Evolutionary conservation across 345 rosid genomes (phyloP).

Genomic region (Heritiera fomes): DNA sequence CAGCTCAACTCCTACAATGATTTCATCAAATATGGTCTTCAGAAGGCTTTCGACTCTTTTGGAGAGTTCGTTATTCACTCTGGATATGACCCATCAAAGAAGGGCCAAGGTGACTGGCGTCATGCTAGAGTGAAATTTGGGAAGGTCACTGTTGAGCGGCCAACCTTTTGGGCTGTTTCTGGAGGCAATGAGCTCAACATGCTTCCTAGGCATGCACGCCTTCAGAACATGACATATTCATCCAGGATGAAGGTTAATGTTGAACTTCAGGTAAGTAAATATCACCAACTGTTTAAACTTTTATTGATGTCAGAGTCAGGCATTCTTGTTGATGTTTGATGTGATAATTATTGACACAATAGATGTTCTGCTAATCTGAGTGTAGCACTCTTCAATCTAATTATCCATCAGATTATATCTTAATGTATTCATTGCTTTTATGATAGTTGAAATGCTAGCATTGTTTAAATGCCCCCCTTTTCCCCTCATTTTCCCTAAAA

Average conservation of each 20-base stretch:
- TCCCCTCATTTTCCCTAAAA: background rate
- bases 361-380: background rate
- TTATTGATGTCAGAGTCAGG: background rate
- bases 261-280: constrained; percentile 58
- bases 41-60: constrained; percentile 57
- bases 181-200: constrained; percentile 43
- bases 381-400: background rate
- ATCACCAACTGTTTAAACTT: background rate
- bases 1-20: constrained; percentile 80
- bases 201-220: constrained; percentile 77
- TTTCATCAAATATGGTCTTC: constrained; percentile 65
- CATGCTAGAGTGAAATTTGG: constrained; percentile 67
- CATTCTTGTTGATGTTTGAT: background rate
- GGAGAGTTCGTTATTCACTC: constrained; percentile 71
- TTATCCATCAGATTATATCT: background rate
- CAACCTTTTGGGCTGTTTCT: constrained; percentile 48
- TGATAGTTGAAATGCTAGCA: background rate
- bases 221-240: constrained; percentile 93
- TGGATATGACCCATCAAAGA: constrained; percentile 65
- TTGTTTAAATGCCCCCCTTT: background rate
- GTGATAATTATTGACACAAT: background rate
- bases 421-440: background rate
- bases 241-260: constrained; percentile 49
- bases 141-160: constrained; percentile 54
- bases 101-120: constrained; percentile 64